Conservation (phyloP, 306 rosid genomes). For the Inga leiocalycina region DNA sequence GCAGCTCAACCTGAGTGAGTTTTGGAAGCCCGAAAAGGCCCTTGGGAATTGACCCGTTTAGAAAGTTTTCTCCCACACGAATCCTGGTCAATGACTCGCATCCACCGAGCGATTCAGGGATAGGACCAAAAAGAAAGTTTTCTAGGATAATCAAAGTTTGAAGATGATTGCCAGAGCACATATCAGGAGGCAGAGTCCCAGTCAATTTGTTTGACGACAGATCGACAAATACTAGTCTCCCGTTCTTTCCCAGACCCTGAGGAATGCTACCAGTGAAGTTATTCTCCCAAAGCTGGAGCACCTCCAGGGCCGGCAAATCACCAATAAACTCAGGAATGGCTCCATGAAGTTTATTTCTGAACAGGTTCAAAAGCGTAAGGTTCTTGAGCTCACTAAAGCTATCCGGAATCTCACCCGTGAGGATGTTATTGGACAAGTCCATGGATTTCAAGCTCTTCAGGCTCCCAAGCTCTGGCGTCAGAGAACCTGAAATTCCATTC, state of each 20-base stretch:
- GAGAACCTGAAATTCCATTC: constrained; percentile 73
- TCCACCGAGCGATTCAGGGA: constrained; percentile 80
- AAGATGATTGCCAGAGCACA: constrained; percentile 78
- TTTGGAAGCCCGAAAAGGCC: constrained; percentile 76
- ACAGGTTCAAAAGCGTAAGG: constrained; percentile 75
- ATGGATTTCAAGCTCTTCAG: constrained; percentile 75
- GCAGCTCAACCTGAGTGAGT: constrained; percentile 87
- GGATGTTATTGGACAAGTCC: constrained; percentile 87
- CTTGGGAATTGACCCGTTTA: constrained; percentile 86
- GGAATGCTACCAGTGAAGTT: constrained; percentile 92
- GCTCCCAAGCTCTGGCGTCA: constrained; percentile 73
- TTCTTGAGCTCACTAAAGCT: constrained; percentile 66
- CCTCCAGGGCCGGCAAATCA: constrained; percentile 73
- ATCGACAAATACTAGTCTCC: constrained; percentile 67
- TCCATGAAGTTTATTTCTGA: constrained; percentile 88
- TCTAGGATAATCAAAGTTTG: constrained; percentile 72
- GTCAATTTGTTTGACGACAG: constrained; percentile 88
- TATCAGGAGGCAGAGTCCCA: constrained; percentile 73
- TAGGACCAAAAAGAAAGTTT: constrained; percentile 81
- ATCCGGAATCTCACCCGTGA: constrained; percentile 78
- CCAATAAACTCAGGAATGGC: constrained; percentile 87
- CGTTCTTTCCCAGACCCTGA: constrained; percentile 72
- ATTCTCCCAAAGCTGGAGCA: constrained; percentile 91
- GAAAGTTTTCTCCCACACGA: constrained; percentile 87
- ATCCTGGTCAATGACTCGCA: constrained; percentile 73